phyloP scores from a whole-genome alignment of 2,329 filamentous ascomycete genomes.

The Cadophora sp. region DNA sequence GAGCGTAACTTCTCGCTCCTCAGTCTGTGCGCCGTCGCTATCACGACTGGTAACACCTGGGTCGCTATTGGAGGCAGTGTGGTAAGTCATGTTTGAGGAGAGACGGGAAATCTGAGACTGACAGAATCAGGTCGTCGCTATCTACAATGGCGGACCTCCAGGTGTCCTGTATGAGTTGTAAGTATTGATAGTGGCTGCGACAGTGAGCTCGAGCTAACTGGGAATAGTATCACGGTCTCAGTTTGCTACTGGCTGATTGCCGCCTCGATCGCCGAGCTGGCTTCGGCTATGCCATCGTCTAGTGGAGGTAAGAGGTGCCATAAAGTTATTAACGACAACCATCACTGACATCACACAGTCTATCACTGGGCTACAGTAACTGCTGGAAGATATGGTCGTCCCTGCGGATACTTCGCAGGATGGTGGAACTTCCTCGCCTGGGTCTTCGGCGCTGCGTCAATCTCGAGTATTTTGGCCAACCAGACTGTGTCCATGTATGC shows the following conservation, averaged over 20 bases:
- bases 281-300: conserved; percentile 51
- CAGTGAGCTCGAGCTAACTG: conserved; percentile 51
- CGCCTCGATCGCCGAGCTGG: conserved; percentile 57
- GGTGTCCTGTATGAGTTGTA: conserved; percentile 66
- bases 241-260: conserved; percentile 57
- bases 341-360: conserved; percentile 41
- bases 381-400: conserved; percentile 53
- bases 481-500: conserved; percentile 54
- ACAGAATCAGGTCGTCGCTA: conserved; percentile 47
- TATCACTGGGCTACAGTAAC: conserved; percentile 60
- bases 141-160: conserved; percentile 65
- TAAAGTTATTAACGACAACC: no score
- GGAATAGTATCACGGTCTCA: conserved; percentile 50
- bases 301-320: conserved; percentile 41
- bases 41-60: conserved; percentile 52
- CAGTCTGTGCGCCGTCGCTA: conserved; percentile 52
- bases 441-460: conserved; percentile 34
- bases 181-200: conserved; percentile 48
- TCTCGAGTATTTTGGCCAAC: conserved; percentile 49
- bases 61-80: conserved; percentile 52
- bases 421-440: conserved; percentile 60
- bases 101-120: background rate
- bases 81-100: conserved; percentile 41
- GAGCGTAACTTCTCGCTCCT: conserved; percentile 54
- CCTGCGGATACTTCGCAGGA: conserved; percentile 56